Conservation (phyloP, 768 basidiomycete species). For the Podaxis carcinomalis region DNA sequence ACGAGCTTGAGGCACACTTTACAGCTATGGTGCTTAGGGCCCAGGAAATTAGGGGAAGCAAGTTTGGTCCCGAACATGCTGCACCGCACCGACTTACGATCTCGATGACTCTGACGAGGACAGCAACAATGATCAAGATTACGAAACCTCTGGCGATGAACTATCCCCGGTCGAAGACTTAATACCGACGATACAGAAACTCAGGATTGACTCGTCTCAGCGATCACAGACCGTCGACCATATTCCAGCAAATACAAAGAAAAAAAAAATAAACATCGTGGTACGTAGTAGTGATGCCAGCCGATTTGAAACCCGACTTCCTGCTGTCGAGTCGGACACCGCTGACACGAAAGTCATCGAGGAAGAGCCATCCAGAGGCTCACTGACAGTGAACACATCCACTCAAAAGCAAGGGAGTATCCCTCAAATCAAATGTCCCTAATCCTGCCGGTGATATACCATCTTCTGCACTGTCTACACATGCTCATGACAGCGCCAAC, state of each 20-base stretch:
- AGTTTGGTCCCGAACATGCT: neutral
- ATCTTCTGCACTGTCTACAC: neutral
- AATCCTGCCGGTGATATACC: no score
- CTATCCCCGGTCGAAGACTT: neutral
- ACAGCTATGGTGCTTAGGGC: neutral
- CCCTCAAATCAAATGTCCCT: neutral
- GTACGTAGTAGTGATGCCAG: neutral
- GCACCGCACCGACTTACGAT: neutral
- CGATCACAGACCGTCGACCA: neutral
- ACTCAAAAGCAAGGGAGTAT: neutral
- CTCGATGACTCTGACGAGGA: neutral
- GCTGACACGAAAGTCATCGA: neutral
- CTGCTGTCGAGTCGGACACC: neutral
- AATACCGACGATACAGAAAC: neutral
- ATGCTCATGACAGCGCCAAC: neutral
- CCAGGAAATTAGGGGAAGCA: neutral
- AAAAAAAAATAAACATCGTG: neutral
- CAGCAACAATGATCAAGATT: neutral
- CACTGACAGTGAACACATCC: neutral
- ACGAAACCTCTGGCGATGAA: neutral
- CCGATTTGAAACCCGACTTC: neutral
- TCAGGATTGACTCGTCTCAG: neutral
- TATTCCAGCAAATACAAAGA: neutral
- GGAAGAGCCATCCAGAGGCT: neutral
- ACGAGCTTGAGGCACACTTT: constrained; percentile 4